Base-by-base conservation (phyloP, 169 alveolate genomes). In the Eimeria nieschulzi region DNA sequence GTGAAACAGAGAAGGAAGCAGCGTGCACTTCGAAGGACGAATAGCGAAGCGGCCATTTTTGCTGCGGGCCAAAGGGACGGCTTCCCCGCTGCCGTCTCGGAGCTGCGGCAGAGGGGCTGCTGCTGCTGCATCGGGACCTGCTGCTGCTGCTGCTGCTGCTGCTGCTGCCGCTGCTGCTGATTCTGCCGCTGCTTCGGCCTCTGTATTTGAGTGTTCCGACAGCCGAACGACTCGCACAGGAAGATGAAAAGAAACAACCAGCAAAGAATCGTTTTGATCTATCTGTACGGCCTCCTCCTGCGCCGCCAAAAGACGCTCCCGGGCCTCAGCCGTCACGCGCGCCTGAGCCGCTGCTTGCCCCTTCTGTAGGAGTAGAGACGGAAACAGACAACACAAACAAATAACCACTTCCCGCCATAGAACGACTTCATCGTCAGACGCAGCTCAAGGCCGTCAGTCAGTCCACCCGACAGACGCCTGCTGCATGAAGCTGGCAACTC, bases 1-100 rank as follows among this genome's bases (percentile, higher is more conserved):
- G 68, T 19, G 70, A 13, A 23, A 59, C 26, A 73, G 79, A 25
- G 87, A 56, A 9, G 87, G 92, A 80, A 87, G 61, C 79, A 73
- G 26, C 46, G 87, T 56, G 26, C 64, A 55, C 92, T 87, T 55
- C 46, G 79, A 19, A 8, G 90, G 68, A 7, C 71, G 83, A 1
- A 68, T 23, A 26, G 66, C 82, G 10, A 66, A 84, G 33, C 55
- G 51, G 0, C 83, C 83, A 5, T 71, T 21, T 5, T 72, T 10
- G 72, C 83, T 84, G 25, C 71, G 71, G 21, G 19, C 53, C 9
- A 72, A 72, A 55, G 82, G 25, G 21, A 72, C 82, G 21, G 26
- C 59, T 19, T 17, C 82, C 17, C 82, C 85, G 33, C 71, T 56
- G n/a, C 90, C 90, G 78, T 39, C 78, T 25, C 92, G 92, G 68